Evolutionary conservation across 2,329 filamentous ascomycete species (phyloP).

Genomic region (Aulographum hederae): DNA sequence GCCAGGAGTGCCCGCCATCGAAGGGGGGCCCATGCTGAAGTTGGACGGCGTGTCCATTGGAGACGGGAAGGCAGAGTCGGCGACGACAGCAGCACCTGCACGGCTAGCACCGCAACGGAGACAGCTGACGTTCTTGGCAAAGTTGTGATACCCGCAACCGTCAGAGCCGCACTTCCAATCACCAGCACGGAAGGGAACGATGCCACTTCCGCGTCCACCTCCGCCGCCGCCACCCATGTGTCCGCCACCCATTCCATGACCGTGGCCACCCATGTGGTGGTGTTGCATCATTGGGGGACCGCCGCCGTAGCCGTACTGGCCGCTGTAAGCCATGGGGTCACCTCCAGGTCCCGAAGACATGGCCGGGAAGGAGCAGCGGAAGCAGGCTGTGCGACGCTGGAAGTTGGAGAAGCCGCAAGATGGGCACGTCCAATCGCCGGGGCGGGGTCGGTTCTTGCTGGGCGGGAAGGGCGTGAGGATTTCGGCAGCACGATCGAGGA

Average conservation of each 20-base stretch:
- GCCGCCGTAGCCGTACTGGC: slow-evolving; percentile 32
- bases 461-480: slow-evolving; percentile 95
- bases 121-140: slow-evolving; percentile 97
- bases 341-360: slow-evolving; percentile 57
- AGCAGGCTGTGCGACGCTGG: slow-evolving; percentile 93
- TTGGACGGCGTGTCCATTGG: slow-evolving; percentile 73
- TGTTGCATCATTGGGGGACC: slow-evolving; percentile 35
- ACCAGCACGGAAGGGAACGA: slow-evolving; percentile 91
- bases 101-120: slow-evolving; percentile 90
- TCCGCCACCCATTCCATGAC: slow-evolving; percentile 36
- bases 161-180: slow-evolving; percentile 99
- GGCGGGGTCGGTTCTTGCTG: slow-evolving; percentile 92
- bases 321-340: slow-evolving; percentile 49
- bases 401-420: slow-evolving; percentile 99
- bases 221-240: slow-evolving; percentile 48
- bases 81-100: slow-evolving; percentile 82
- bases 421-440: slow-evolving; percentile 97
- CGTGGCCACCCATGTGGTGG: slow-evolving; percentile 48
- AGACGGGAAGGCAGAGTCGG: slow-evolving; percentile 79
- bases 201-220: slow-evolving; percentile 34
- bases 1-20: slow-evolving; percentile 56
- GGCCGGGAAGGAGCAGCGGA: slow-evolving; percentile 95
- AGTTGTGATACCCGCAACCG: slow-evolving; percentile 96
- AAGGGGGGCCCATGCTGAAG: slow-evolving; percentile 55
- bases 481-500: slow-evolving; percentile 85